phyloP scores from a whole-genome alignment of 192 early-diverging fungal genomes.

The Umbelopsis isabellina region DNA sequence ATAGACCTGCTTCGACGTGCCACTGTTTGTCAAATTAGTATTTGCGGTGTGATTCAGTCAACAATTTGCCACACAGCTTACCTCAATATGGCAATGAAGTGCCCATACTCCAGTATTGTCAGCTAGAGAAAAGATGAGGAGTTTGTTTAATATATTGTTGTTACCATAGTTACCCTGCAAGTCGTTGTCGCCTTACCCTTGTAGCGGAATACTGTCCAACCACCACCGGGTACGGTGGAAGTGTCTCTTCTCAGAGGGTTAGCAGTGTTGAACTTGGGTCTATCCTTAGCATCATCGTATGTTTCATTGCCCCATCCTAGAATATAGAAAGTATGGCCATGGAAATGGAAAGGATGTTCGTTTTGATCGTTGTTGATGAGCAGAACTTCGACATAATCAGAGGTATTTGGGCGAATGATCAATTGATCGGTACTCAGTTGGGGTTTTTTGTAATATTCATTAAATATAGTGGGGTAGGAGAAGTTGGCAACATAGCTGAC shows the following conservation, averaged over 20 bases:
- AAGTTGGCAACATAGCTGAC: conserved; percentile 20
- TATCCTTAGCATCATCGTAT: conserved; percentile 19
- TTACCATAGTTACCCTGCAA: too few species aligned
- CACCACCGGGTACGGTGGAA: conserved; percentile 53
- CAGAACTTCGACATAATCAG: conserved; percentile 18
- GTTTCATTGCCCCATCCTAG: conserved; percentile 37
- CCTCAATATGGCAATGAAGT: conserved; percentile 31
- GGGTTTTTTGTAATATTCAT: conserved; percentile 2
- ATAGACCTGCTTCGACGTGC: conserved; percentile 46
- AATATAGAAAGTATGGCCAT: conserved; percentile 49
- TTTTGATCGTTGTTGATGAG: conserved; percentile 18
- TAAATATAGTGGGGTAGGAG: conserved; percentile 20
- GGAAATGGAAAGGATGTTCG: conserved; percentile 31
- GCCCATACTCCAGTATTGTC: conserved; percentile 28
- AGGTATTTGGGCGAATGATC: conserved; percentile 12
- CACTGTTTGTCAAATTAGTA: conserved; percentile 25
- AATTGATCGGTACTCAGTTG: conserved; percentile 9
- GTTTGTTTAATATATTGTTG: background rate
- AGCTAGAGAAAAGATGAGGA: background rate
- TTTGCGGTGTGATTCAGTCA: background rate
- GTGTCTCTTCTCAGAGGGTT: conserved; percentile 64
- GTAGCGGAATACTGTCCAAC: conserved; percentile 46
- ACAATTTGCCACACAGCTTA: background rate
- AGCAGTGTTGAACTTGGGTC: conserved; percentile 29
- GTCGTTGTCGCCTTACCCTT: background rate